Percentiles rank a stretch among this genome's conserved stretches.
These are phyloP conservation scores for Phaffia australis DNA, from an alignment of 768 basidiomycete genomes.

Conservation along the genomic window DNA sequence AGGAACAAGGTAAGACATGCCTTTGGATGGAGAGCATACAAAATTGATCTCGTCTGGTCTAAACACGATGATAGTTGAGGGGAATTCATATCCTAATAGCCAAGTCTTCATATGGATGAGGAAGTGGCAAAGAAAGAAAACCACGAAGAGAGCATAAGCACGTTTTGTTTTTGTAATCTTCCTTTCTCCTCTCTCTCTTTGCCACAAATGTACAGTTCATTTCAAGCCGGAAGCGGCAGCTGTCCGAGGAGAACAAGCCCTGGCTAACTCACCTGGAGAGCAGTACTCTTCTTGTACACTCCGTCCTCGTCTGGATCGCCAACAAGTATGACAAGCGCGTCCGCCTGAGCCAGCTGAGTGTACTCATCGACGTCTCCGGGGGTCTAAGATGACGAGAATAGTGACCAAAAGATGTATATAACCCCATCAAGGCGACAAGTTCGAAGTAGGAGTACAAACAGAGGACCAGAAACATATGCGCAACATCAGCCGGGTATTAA, in stretches of 20 bases:
- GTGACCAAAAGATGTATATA: too few relatives aligned
- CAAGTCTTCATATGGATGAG: constrained; percentile 56
- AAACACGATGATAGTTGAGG: constrained; percentile 80
- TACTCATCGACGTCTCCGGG: constrained; percentile 29
- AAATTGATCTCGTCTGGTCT: constrained; percentile 64
- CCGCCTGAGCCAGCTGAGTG: constrained; percentile 31
- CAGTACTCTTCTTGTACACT: constrained; percentile 71
- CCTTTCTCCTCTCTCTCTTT: neutral
- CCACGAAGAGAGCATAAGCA: neutral
- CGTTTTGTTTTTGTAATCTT: neutral
- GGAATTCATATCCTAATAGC: constrained; percentile 95
- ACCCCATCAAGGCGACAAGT: too few relatives aligned
- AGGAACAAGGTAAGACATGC: constrained; percentile 40
- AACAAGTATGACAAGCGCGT: constrained; percentile 38
- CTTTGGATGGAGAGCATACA: constrained; percentile 79
- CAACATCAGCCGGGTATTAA: too few relatives aligned
- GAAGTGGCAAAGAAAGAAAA: neutral
- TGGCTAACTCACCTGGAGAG: constrained; percentile 58
- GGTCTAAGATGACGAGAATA: constrained; percentile 12
- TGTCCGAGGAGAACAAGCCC: neutral
- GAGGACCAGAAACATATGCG: too few relatives aligned
- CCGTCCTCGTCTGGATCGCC: constrained; percentile 59
- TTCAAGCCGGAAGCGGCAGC: neutral
- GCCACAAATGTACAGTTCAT: neutral
- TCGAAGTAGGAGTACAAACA: too few relatives aligned